These are phyloP conservation scores for Eruca vesicaria DNA, from an alignment of 441 rosid species.

Conservation along the genomic window DNA sequence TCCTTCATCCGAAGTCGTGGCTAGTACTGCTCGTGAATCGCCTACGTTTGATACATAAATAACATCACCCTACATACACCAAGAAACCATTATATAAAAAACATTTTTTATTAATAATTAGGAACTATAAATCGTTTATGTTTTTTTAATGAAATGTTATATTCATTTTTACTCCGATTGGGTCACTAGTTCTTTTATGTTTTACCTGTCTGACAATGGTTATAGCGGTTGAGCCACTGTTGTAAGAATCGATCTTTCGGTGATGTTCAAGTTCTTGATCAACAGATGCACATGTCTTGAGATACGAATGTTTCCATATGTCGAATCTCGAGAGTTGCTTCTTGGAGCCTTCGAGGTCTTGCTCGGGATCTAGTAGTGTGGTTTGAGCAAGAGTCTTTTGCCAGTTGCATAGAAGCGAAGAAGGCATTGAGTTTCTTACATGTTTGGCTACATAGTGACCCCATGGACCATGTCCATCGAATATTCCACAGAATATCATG, in stretches of 20 bases:
- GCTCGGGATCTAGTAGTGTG: constrained; percentile 35
- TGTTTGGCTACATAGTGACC: constrained; percentile 88
- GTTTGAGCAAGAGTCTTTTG: constrained; percentile 68
- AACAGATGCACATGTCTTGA: constrained; percentile 72
- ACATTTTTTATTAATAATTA: not conserved
- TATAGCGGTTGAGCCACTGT: constrained; percentile 89
- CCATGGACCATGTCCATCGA: constrained; percentile 98
- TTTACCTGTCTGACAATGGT: constrained; percentile 87
- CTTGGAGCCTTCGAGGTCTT: constrained; percentile 35
- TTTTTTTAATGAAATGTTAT: not conserved
- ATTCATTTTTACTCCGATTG: not conserved
- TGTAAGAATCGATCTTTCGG: constrained; percentile 70
- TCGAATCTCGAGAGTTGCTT: constrained; percentile 16
- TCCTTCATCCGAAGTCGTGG: constrained; percentile 73
- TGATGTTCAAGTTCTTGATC: constrained; percentile 72
- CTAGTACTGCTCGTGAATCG: constrained; percentile 92
- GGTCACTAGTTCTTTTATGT: constrained; percentile 26
- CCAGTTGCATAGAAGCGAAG: constrained; percentile 74
- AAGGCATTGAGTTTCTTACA: constrained; percentile 77
- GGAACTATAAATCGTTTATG: constrained; percentile 24
- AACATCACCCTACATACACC: constrained; percentile 57
- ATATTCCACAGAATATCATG: constrained; percentile 89
- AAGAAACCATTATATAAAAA: not conserved
- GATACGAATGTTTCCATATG: constrained; percentile 78
- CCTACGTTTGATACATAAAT: constrained; percentile 78